Conservation (phyloP, 352 stramenopile genomes). For the Globisporangium ultimum region DNA sequence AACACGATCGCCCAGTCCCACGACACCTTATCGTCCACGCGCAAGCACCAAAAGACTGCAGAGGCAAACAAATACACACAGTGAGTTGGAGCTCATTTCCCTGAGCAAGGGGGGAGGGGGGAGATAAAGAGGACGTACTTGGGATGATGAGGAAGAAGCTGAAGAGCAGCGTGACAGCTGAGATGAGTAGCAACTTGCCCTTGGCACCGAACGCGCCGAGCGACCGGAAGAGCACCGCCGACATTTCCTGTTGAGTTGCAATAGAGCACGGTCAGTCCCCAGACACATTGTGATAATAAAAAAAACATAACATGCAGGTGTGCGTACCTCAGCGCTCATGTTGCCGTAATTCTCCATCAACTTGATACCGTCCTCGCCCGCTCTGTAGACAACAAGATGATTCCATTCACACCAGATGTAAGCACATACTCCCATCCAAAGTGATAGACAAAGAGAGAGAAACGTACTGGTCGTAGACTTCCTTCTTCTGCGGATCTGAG, state of each 20-base stretch:
- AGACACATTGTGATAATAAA: neutral
- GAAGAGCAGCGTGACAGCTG: conserved; percentile 70
- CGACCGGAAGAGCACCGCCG: conserved; percentile 63
- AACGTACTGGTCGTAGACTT: conserved; percentile 78
- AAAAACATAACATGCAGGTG: neutral
- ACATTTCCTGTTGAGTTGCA: conserved; percentile 33
- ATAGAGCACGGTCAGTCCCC: neutral
- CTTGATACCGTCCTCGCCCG: conserved; percentile 87
- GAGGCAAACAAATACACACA: conserved; percentile 9
- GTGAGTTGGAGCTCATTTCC: neutral
- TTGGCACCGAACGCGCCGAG: conserved; percentile 64
- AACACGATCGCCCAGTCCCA: conserved; percentile 83
- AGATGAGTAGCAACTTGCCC: conserved; percentile 70
- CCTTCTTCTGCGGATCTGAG: conserved; percentile 80
- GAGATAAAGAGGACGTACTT: conserved; percentile 33
- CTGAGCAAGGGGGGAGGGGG: neutral
- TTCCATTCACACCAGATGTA: neutral
- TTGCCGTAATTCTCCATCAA: conserved; percentile 85
- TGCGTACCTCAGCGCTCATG: conserved; percentile 58
- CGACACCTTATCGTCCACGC: conserved; percentile 67
- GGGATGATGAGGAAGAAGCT: conserved; percentile 86
- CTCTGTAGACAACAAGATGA: conserved; percentile 24
- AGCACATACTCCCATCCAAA: neutral
- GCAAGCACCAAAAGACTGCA: conserved; percentile 79
- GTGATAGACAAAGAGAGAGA: neutral